Evolutionary conservation across 495 filamentous ascomycete genomes (phyloP).

Genomic region (Cladorrhinum samala): DNA sequence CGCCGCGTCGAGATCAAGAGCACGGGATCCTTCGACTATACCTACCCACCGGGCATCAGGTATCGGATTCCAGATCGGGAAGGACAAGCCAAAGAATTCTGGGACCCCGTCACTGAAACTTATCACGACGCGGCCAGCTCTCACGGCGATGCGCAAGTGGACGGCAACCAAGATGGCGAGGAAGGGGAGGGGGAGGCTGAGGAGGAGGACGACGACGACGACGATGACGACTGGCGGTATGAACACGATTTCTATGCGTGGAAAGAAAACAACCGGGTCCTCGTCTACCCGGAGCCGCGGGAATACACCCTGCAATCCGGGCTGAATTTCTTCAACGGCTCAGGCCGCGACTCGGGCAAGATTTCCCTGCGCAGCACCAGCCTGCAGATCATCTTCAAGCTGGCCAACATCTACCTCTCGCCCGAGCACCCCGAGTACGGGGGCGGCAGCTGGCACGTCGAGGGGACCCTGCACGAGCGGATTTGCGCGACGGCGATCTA

Average conservation of each 20-base stretch:
- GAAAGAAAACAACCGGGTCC: conserved; percentile 7
- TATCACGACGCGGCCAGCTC: not conserved
- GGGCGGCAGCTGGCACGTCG: conserved; percentile 41
- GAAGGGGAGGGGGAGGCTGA: not conserved
- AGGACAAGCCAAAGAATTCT: not conserved
- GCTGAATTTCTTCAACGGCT: not conserved
- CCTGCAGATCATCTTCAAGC: conserved; percentile 59
- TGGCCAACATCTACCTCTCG: conserved; percentile 55
- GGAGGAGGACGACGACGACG: not conserved
- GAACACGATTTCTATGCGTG: conserved; percentile 10
- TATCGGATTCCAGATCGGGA: conserved; percentile 13
- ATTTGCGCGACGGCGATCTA: conserved; percentile 56
- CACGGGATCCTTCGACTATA: conserved; percentile 8
- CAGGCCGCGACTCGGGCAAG: not conserved
- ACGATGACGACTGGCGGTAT: conserved; percentile 9
- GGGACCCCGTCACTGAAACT: conserved; percentile 3
- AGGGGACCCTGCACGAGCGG: conserved; percentile 51
- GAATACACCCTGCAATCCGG: conserved; percentile 8
- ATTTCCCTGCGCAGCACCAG: conserved; percentile 8
- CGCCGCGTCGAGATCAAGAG: conserved; percentile 10
- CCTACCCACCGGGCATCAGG: conserved; percentile 10
- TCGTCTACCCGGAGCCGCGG: conserved; percentile 19
- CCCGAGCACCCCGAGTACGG: conserved; percentile 44
- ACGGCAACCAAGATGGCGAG: not conserved
- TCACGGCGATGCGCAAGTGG: not conserved